Percentiles rank a stretch among this genome's conserved stretches.
Evolutionary conservation across 2,329 filamentous ascomycete genomes (phyloP).

Genomic region (Hymenoscyphus occultus): DNA sequence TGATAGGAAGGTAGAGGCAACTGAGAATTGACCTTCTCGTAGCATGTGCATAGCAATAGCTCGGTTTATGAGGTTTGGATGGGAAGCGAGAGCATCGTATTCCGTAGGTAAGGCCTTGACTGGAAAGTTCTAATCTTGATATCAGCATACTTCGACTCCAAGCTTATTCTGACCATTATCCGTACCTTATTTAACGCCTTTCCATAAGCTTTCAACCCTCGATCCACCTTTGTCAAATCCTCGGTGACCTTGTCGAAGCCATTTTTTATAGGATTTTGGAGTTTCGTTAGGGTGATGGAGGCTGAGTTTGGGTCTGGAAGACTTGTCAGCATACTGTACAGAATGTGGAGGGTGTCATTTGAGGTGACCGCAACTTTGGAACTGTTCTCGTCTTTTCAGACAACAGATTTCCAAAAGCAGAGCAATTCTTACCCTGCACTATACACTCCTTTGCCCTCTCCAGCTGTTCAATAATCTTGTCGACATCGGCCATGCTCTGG

Average conservation of each 20-base stretch:
- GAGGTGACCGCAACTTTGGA: background rate
- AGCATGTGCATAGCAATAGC: slow-evolving; percentile 96
- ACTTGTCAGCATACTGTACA: slow-evolving; percentile 8
- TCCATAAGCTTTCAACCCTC: slow-evolving; percentile 76
- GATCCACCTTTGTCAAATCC: slow-evolving; percentile 78
- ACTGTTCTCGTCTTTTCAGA: background rate
- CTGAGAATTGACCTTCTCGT: slow-evolving; percentile 87
- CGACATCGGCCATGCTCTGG: slow-evolving; percentile 64
- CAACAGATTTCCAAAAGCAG: background rate
- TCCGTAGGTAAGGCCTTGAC: slow-evolving; percentile 69
- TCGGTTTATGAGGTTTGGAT: slow-evolving; percentile 78
- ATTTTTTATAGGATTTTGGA: slow-evolving; percentile 81
- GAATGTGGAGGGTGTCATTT: background rate
- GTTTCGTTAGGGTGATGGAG: slow-evolving; percentile 71
- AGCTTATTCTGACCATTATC: background rate
- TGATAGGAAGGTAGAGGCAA: slow-evolving; percentile 78
- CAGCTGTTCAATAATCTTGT: slow-evolving; percentile 77
- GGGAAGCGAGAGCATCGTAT: slow-evolving; percentile 73
- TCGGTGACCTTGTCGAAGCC: slow-evolving; percentile 78
- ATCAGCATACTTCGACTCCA: slow-evolving; percentile 14
- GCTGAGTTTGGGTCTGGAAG: slow-evolving; percentile 64
- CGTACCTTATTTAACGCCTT: slow-evolving; percentile 79
- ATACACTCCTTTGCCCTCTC: slow-evolving; percentile 71
- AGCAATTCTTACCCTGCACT: slow-evolving; percentile 50
- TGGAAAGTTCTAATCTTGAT: slow-evolving; percentile 32